These are phyloP conservation scores for Penicillium italicum DNA, from an alignment of 2,329 filamentous ascomycete species.

Conservation along the genomic window DNA sequence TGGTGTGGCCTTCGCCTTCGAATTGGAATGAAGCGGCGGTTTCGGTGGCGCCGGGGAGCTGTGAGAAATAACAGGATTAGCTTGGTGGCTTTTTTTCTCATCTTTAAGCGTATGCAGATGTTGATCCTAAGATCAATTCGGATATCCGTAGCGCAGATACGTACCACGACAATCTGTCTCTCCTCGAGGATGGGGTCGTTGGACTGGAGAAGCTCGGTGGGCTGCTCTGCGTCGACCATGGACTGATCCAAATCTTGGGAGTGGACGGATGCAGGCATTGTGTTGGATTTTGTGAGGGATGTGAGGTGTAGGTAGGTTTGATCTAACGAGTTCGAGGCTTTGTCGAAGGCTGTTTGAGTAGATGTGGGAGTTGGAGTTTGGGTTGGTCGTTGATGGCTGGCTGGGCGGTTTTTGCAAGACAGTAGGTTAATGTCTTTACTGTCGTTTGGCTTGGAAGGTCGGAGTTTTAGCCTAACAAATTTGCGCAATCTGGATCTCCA, in stretches of 20 bases:
- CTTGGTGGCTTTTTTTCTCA: neutral
- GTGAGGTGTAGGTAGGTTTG: neutral
- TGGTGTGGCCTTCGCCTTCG: conserved; percentile 85
- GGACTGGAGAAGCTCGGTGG: conserved; percentile 1
- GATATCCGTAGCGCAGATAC: conserved; percentile 3
- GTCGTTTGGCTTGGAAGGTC: neutral
- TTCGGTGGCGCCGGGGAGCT: conserved; percentile 80
- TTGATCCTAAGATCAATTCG: neutral
- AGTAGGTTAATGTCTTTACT: neutral
- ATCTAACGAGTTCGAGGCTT: neutral
- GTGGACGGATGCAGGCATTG: conserved; percentile 41
- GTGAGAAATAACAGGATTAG: neutral
- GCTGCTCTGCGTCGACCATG: conserved; percentile 37
- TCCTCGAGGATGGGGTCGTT: conserved; percentile 28
- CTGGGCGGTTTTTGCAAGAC: neutral
- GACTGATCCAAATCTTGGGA: conserved; percentile 38
- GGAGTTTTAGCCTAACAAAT: neutral
- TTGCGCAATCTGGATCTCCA: conserved; percentile 6
- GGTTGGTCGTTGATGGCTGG: neutral
- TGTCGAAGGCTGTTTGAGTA: neutral
- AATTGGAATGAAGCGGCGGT: conserved; percentile 95
- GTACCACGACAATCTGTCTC: conserved; percentile 63
- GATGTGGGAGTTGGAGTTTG: neutral
- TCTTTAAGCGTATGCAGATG: neutral
- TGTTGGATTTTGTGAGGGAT: neutral